These are phyloP conservation scores for Phytophthora agathidicida DNA, from an alignment of 352 stramenopile species.

Conservation along the genomic window DNA sequence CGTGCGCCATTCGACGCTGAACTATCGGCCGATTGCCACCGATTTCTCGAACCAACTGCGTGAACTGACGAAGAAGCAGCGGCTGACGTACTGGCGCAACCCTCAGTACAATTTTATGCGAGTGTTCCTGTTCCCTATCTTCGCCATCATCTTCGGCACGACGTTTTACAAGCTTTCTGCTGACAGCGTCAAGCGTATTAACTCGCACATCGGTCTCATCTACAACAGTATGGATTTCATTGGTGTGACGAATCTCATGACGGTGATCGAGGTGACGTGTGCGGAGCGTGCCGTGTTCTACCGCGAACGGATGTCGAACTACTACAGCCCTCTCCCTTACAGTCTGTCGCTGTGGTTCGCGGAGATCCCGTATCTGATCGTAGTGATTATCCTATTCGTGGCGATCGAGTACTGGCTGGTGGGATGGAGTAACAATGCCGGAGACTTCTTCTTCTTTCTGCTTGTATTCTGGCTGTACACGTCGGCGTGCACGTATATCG, in stretches of 20 bases:
- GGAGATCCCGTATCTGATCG: slow-evolving; percentile 62
- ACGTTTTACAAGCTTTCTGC: slow-evolving; percentile 56
- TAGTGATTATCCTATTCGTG: slow-evolving; percentile 50
- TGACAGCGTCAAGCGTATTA: slow-evolving; percentile 42
- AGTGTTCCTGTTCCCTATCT: slow-evolving; percentile 55
- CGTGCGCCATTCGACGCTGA: slow-evolving; percentile 50
- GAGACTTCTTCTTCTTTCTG: slow-evolving; percentile 43
- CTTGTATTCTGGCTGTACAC: slow-evolving; percentile 62
- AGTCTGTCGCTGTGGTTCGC: slow-evolving; percentile 61
- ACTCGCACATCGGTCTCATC: slow-evolving; percentile 66
- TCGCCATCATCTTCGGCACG: slow-evolving; percentile 62
- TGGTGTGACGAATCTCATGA: slow-evolving; percentile 67
- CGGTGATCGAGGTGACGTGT: slow-evolving; percentile 63
- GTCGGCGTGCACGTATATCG: slow-evolving; percentile 61
- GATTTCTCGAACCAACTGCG: slow-evolving; percentile 48
- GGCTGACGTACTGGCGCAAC: slow-evolving; percentile 59
- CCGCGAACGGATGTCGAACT: slow-evolving; percentile 72
- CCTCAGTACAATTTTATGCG: slow-evolving; percentile 65
- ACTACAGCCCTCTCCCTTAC: slow-evolving; percentile 69
- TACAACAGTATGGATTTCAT: slow-evolving; percentile 81
- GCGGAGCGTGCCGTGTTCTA: slow-evolving; percentile 67
- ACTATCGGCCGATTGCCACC: slow-evolving; percentile 53
- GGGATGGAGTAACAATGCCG: slow-evolving; percentile 38
- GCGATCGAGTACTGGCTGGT: slow-evolving; percentile 68
- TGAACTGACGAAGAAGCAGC: slow-evolving; percentile 42